Base-by-base conservation (phyloP, 2,329 filamentous ascomycete genomes). In the Helotiales sp. region DNA sequence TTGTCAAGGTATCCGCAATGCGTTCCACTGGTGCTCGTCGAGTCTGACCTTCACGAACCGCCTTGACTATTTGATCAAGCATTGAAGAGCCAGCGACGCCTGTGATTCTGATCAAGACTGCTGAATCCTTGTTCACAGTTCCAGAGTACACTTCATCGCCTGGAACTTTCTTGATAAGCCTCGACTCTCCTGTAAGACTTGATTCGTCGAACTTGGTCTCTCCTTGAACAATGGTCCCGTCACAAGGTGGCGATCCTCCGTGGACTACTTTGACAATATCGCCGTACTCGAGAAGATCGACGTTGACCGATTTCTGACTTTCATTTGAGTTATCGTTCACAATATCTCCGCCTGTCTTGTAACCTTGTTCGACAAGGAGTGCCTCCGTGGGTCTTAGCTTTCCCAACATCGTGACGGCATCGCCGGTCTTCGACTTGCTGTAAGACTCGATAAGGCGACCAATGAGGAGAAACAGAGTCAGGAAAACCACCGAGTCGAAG, bases 401-500 rank as follows among this genome's bases (percentile, higher is more conserved):
- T 1, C 88, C 87, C 4, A 97, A 77, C 60, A 89, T 86, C 31
- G 89, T 85, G 2, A 97, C 88, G 0, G 93, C 93, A 71, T 96
- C 89, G 1, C 92, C 92, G 0, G 93, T 91, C 68, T 89, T 93
- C 0, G 91, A 88, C 74, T 96, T 96, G 79, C 90, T 96, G 76
- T 95, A 96, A 1, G 90, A 87, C 76, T 97, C 93, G 12, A 93
- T 84, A 48, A 89, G 81, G n/a, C 88, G 80, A 1, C 87, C 87
- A 30, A 81, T 72, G 1, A 97, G 84, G 22, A 97, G 81, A 71
- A 97, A 97, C 62, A 97, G 80, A 0, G 93, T 96, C 56, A 97
- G 73, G 62, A 97, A 96, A 2, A 96, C 90, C 1, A 97, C 93
- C 0, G 92, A 91, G 72, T 97, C 93, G 70, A 96, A 97, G 72